Conservation (phyloP, 176 grass and related monocot genomes). For the Carex pumila region DNA sequence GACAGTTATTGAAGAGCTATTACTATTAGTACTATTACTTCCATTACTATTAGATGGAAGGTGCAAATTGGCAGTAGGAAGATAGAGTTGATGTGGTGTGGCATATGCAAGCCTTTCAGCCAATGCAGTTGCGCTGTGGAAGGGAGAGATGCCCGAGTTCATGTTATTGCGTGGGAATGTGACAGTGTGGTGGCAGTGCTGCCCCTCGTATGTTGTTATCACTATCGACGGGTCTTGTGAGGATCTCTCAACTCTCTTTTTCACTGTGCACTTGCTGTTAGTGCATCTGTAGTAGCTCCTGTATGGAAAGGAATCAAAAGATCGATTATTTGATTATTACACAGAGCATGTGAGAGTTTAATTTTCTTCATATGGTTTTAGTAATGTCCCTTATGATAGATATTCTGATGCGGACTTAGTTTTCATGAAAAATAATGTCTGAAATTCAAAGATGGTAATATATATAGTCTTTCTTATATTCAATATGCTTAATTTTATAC, state of each 20-base stretch:
- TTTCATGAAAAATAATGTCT: not conserved
- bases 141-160: not conserved
- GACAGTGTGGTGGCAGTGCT: constrained; percentile 66
- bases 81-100: not conserved
- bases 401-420: not conserved
- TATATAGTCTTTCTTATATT: not conserved
- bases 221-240: constrained; percentile 62
- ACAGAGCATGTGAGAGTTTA: not conserved
- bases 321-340: not conserved
- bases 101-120: constrained; percentile 37
- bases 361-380: not conserved
- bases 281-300: constrained; percentile 98
- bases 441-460: not conserved
- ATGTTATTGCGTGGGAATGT: constrained; percentile 30
- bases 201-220: constrained; percentile 93
- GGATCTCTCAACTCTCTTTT: constrained; percentile 88
- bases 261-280: constrained; percentile 76
- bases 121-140: constrained; percentile 32
- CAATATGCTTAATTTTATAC: not conserved
- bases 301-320: not conserved
- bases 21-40: not conserved
- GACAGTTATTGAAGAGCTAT: not conserved
- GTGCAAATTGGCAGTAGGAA: constrained; percentile 1
- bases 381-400: not conserved
- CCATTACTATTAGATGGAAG: constrained; percentile 1